Conservation (phyloP, 306 rosid species). For the Hylodesmum podocarpum region DNA sequence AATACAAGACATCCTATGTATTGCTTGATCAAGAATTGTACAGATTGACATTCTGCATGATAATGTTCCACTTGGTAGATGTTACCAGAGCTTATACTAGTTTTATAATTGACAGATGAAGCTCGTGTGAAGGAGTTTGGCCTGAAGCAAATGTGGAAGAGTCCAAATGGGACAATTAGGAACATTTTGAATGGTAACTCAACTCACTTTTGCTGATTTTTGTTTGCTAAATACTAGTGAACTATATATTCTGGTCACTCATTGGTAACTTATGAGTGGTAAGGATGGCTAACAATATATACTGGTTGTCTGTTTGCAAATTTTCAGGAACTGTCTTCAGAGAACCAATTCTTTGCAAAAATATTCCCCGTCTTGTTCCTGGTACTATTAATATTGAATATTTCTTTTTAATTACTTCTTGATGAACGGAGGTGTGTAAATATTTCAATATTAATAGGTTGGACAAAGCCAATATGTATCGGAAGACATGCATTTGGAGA, state of each 20-base stretch:
- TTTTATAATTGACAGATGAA: slow-evolving; percentile 65
- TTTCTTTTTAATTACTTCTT: background rate
- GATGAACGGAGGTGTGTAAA: slow-evolving; percentile 5
- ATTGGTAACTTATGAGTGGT: background rate
- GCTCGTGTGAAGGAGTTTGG: slow-evolving; percentile 85
- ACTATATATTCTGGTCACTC: slow-evolving; percentile 16
- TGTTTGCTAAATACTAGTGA: slow-evolving; percentile 9
- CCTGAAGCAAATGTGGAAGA: slow-evolving; percentile 95
- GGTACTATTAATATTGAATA: slow-evolving; percentile 50
- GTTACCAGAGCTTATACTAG: slow-evolving; percentile 26
- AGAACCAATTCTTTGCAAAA: slow-evolving; percentile 97
- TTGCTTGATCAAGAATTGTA: slow-evolving; percentile 3
- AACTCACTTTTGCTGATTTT: background rate
- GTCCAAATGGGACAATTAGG: slow-evolving; percentile 99
- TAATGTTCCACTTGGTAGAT: background rate
- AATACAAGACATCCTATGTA: background rate
- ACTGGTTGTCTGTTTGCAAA: background rate
- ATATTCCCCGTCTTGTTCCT: slow-evolving; percentile 94
- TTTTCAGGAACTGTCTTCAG: slow-evolving; percentile 92
- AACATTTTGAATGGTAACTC: slow-evolving; percentile 86
- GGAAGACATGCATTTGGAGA: slow-evolving; percentile 99
- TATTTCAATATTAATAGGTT: slow-evolving; percentile 58
- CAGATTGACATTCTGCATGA: background rate
- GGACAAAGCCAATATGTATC: slow-evolving; percentile 93
- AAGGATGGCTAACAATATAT: background rate